Conservation (phyloP, 1,139 yeast species). For the Saccharomyces hybrid region DNA sequence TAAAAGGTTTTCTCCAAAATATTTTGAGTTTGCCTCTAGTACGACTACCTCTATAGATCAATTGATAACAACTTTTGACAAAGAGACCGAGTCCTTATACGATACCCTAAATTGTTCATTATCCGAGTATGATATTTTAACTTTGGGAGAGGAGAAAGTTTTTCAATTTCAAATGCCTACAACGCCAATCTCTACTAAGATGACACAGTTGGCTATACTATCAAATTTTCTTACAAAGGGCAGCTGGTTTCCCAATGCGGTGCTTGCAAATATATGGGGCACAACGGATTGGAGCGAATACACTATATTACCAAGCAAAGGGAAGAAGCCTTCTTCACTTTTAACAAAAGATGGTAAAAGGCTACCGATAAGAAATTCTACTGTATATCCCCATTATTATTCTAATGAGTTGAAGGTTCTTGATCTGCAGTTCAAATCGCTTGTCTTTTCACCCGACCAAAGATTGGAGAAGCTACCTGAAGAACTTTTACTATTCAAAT, state of each 20-base stretch:
- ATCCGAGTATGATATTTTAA: conserved; percentile 21
- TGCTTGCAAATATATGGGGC: conserved; percentile 91
- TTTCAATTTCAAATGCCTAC: conserved; percentile 31
- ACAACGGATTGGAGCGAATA: conserved; percentile 76
- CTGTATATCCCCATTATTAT: conserved; percentile 52
- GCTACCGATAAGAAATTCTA: conserved; percentile 6
- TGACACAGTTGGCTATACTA: conserved; percentile 61
- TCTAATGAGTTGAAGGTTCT: conserved; percentile 53
- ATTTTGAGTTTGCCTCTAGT: conserved; percentile 67
- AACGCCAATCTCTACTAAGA: conserved; percentile 67
- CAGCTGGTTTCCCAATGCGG: conserved; percentile 65
- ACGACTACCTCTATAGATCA: conserved; percentile 51
- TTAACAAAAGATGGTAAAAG: not conserved
- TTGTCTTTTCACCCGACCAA: conserved; percentile 41
- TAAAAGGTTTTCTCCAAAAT: conserved; percentile 61
- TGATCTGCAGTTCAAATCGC: conserved; percentile 73
- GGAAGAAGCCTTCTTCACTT: not conserved
- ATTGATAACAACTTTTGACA: conserved; percentile 34
- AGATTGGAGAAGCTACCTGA: conserved; percentile 29
- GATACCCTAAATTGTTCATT: conserved; percentile 19
- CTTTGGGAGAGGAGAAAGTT: conserved; percentile 19
- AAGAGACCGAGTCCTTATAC: conserved; percentile 26
- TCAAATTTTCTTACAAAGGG: conserved; percentile 56
- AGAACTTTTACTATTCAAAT: conserved; percentile 61
- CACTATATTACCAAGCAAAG: conserved; percentile 34